Evolutionary conservation across 345 rosid species (phyloP).

Genomic region (Corymbia maculata): DNA sequence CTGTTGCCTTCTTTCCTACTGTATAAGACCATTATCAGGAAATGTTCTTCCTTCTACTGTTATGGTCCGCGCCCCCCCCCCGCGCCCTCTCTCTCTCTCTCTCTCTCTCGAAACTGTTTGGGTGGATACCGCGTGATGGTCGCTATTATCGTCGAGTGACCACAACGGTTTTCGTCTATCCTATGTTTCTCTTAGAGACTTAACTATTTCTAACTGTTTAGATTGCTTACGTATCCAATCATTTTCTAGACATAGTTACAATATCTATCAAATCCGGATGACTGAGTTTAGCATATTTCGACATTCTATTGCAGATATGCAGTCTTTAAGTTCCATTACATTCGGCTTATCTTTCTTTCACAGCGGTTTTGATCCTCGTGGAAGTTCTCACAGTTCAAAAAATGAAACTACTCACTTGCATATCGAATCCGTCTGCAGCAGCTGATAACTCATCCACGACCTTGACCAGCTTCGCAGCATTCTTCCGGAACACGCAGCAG

Average conservation of each 20-base stretch:
- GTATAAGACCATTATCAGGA: too few relatives aligned
- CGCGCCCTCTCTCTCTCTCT: too few relatives aligned
- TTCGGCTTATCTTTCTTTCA: too few relatives aligned
- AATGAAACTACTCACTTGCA: slow-evolving; percentile 35
- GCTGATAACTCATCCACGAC: slow-evolving; percentile 14
- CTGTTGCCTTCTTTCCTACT: not conserved
- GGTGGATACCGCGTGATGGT: too few relatives aligned
- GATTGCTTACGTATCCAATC: not conserved
- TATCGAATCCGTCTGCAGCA: slow-evolving; percentile 30
- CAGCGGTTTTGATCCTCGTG: too few relatives aligned
- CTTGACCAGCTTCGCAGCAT: slow-evolving; percentile 34
- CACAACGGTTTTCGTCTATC: not conserved
- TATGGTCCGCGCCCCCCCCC: too few relatives aligned
- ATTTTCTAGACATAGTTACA: too few relatives aligned
- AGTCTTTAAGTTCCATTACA: not conserved
- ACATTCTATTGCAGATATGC: not conserved
- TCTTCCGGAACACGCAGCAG: slow-evolving; percentile 47
- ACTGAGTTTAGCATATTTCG: not conserved
- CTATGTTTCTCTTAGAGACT: not conserved
- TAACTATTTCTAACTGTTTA: not conserved
- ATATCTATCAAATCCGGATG: not conserved
- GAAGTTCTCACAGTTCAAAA: too few relatives aligned
- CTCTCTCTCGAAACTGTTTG: too few relatives aligned
- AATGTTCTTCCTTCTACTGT: too few relatives aligned
- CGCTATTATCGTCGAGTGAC: not conserved